These are phyloP conservation scores for Penicillium desertorum DNA, from an alignment of 495 filamentous ascomycete genomes.

Conservation along the genomic window DNA sequence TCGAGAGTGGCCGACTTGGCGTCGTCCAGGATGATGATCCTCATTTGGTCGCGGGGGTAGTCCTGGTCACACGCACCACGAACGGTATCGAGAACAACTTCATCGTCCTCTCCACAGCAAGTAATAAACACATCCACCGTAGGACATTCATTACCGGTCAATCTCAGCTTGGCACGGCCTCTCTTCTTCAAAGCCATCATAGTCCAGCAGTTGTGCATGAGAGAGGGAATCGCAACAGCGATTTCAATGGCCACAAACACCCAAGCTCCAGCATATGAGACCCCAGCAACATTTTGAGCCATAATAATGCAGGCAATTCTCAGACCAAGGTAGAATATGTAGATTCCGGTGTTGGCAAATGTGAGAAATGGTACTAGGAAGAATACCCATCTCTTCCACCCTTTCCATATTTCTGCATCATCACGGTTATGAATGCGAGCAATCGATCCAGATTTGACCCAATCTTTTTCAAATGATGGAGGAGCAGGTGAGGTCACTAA, in stretches of 20 bases:
- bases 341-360: slow-evolving; percentile 36
- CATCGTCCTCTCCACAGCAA: slow-evolving; percentile 52
- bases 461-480: slow-evolving; percentile 34
- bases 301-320: slow-evolving; percentile 41
- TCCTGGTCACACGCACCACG: slow-evolving; percentile 48
- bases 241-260: slow-evolving; percentile 44
- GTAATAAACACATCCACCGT: slow-evolving; percentile 54
- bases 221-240: slow-evolving; percentile 38
- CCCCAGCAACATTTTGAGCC: slow-evolving; percentile 31
- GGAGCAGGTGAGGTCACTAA: slow-evolving; percentile 28
- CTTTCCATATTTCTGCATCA: slow-evolving; percentile 44
- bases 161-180: slow-evolving; percentile 39
- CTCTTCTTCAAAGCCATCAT: slow-evolving; percentile 43
- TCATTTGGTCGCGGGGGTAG: slow-evolving; percentile 49
- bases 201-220: slow-evolving; percentile 46
- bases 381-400: slow-evolving; percentile 42
- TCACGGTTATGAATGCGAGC: slow-evolving; percentile 41
- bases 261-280: slow-evolving; percentile 38
- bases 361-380: slow-evolving; percentile 38
- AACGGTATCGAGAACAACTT: slow-evolving; percentile 54
- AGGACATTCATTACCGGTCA: slow-evolving; percentile 45
- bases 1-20: slow-evolving; percentile 38
- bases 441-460: slow-evolving; percentile 36
- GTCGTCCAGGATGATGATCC: slow-evolving; percentile 56
- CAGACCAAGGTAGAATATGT: slow-evolving; percentile 41